Base-by-base conservation (phyloP, 768 basidiomycete genomes). In the Tricholoma furcatifolium region DNA sequence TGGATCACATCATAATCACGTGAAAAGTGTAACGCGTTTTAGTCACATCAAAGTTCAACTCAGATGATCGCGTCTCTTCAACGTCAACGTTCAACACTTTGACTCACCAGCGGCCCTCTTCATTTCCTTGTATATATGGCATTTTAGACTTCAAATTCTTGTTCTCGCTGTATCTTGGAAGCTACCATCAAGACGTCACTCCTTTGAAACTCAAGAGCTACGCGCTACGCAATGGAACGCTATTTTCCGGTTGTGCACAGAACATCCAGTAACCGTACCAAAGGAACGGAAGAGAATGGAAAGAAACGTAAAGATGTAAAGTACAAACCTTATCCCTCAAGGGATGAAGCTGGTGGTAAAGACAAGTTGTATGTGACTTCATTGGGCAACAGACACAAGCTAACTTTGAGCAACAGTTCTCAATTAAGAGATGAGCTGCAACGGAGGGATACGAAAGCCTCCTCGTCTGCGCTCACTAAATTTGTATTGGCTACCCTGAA, bases 401-500 rank as follows among this genome's bases (percentile, higher is more conserved):
- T 11, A 45, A 36, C 21, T 55, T 51, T 41, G 44, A 60, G 46
- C 15, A 36, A 31, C 45, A 56, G 55, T 11, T 50, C 35, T 42
- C 47, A 21, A 24, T 55, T 53, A 9, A 56, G 54, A 11, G 45
- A 53, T 21, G n/a, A 59, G 41, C 52, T 60, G 10, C 54, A 56
- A 17, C 46, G 53, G 18, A 58, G 44, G 24, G 53, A 53, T 14
- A 51, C 32, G n/a, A 55, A 56, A 45, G 67, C 73, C 4, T 78
- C 79, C 17, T 62, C 70, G 0, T 59, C 73, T 27, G 67, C 70
- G n/a, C 62, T 88, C 35, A 88, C 82, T 11, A 82, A 74, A 49
- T 76, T 82, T 49, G 67, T 92, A 12, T 64, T 92, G 38, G 75
- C 69, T 24, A 88, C 84, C 0, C 74, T 93, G 41, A 65, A 74